A percentile compares a stretch with the other conserved stretches of the same genome.
Evolutionary conservation across 352 stramenopile genomes (phyloP).

Genomic region (Globisporangium megalacanthum): DNA sequence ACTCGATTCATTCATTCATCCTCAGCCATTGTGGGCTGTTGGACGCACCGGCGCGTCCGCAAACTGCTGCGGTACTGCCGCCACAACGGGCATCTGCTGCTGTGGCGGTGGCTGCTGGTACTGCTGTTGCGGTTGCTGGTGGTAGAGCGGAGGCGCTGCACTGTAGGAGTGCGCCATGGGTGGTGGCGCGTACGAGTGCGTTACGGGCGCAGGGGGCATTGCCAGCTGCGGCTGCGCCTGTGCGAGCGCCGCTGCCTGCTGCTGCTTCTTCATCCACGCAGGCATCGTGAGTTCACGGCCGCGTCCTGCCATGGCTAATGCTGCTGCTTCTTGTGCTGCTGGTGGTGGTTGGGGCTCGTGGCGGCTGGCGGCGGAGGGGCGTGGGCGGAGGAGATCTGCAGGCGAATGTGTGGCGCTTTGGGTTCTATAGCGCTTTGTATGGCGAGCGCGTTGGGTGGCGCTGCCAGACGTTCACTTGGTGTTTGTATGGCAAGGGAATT

Average conservation of each 20-base stretch:
- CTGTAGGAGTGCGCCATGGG: conserved; percentile 4
- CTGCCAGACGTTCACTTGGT: conserved; percentile 3
- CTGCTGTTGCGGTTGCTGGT: conserved; percentile 13
- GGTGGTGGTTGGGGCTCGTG: neutral
- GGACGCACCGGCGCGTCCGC: conserved; percentile 46
- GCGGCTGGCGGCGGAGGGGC: neutral
- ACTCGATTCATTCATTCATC: no score
- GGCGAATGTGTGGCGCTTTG: neutral
- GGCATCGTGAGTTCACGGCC: conserved; percentile 82
- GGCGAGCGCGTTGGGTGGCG: neutral
- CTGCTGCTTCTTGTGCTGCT: neutral
- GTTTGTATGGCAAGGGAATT: conserved; percentile 6
- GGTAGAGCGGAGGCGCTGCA: conserved; percentile 3
- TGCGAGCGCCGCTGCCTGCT: conserved; percentile 27
- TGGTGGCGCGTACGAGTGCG: conserved; percentile 5
- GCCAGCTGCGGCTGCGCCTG: conserved; percentile 36
- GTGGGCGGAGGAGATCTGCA: neutral
- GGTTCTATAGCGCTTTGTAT: conserved; percentile 2
- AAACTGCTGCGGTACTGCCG: conserved; percentile 39
- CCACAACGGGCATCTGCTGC: neutral
- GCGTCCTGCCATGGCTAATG: conserved; percentile 51
- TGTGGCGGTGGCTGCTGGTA: conserved; percentile 6
- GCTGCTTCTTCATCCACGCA: conserved; percentile 86
- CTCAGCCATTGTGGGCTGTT: neutral
- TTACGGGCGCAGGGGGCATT: no score